Conservation (phyloP, 2,329 filamentous ascomycete genomes). For the Pseudogymnoascus verrucosus region DNA sequence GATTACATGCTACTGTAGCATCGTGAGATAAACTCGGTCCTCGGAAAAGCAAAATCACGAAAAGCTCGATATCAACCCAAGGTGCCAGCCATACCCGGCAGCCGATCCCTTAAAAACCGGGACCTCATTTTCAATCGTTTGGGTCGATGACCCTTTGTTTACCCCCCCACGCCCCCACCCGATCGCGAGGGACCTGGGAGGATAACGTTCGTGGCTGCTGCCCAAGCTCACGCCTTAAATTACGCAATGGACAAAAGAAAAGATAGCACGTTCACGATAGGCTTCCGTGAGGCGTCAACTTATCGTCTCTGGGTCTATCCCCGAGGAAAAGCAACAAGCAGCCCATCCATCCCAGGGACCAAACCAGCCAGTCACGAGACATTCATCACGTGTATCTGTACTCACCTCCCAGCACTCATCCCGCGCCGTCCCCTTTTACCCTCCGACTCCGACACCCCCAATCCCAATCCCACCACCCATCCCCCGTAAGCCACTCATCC, state of each 20-base stretch:
- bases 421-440: not conserved
- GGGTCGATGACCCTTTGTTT: not conserved
- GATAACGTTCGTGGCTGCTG: not conserved
- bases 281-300: not conserved
- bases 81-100: not conserved
- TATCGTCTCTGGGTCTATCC: not conserved
- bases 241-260: not conserved
- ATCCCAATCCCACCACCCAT: not conserved
- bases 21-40: not conserved
- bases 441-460: not conserved
- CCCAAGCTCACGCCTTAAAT: not conserved
- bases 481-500: not conserved
- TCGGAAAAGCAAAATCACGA: not conserved
- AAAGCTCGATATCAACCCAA: not conserved
- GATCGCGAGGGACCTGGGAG: not conserved
- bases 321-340: not conserved
- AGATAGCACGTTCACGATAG: not conserved
- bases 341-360: too few species aligned
- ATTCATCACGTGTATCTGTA: not conserved
- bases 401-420: not conserved
- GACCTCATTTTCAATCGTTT: not conserved
- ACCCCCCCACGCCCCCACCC: not conserved
- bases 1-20: not conserved
- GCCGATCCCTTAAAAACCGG: not conserved
- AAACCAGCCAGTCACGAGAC: not conserved